phyloP scores from a whole-genome alignment of 2,329 filamentous ascomycete species.

The Stagonosporopsis chrysanthemi region DNA sequence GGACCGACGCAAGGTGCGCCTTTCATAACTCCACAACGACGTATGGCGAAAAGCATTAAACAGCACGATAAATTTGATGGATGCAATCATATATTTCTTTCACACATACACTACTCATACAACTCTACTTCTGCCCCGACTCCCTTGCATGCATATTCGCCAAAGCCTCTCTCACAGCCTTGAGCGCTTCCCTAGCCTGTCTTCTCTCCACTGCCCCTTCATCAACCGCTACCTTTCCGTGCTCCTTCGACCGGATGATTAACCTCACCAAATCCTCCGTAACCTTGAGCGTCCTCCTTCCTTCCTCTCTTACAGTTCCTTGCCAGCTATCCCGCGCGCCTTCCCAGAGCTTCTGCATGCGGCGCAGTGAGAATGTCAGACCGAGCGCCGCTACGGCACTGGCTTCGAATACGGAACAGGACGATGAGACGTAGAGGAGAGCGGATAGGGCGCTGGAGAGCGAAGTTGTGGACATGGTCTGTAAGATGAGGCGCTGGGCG shows the following conservation, averaged over 20 bases:
- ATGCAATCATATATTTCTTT: neutral
- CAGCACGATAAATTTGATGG: too few species aligned
- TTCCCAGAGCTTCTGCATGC: slow-evolving; percentile 68
- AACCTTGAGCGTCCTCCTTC: slow-evolving; percentile 61
- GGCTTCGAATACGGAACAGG: slow-evolving; percentile 63
- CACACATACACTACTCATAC: slow-evolving; percentile 1
- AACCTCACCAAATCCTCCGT: slow-evolving; percentile 60
- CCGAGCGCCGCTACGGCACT: slow-evolving; percentile 67
- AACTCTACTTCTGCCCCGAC: neutral
- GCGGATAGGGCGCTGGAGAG: slow-evolving; percentile 60
- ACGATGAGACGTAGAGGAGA: slow-evolving; percentile 63
- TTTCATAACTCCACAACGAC: neutral
- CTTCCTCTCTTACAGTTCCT: slow-evolving; percentile 63
- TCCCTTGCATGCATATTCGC: slow-evolving; percentile 37
- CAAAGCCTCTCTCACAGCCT: slow-evolving; percentile 57
- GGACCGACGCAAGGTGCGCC: neutral
- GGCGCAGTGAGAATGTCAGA: slow-evolving; percentile 63
- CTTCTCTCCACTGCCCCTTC: slow-evolving; percentile 51
- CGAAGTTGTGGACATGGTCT: slow-evolving; percentile 76
- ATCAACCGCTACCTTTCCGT: slow-evolving; percentile 36
- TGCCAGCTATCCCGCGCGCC: slow-evolving; percentile 61
- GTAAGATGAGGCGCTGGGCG: slow-evolving; percentile 65
- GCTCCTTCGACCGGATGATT: slow-evolving; percentile 57
- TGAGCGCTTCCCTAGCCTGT: slow-evolving; percentile 54
- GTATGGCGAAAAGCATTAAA: too few species aligned